phyloP scores from a whole-genome alignment of 1,284 basidiomycete species.

The Ustilago lituana region DNA sequence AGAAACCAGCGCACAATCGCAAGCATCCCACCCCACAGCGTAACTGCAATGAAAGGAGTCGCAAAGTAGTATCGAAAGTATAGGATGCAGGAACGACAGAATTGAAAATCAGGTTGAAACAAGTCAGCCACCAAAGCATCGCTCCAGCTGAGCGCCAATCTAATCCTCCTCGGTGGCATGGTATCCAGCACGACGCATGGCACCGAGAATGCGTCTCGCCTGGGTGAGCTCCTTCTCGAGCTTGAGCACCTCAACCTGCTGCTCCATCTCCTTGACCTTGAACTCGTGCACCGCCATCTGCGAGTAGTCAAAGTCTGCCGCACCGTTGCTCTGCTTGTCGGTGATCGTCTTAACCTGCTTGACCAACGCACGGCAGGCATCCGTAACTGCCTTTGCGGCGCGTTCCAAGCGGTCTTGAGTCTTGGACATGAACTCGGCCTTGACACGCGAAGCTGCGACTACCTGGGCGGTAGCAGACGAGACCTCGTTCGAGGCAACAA shows the following conservation, averaged over 20 bases:
- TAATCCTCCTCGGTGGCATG: slow-evolving; percentile 62
- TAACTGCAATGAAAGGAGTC: background rate
- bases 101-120: no score
- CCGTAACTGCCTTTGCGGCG: slow-evolving; percentile 96
- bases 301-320: slow-evolving; percentile 87
- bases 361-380: slow-evolving; percentile 97
- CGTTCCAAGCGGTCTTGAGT: slow-evolving; percentile 95
- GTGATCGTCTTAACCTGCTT: slow-evolving; percentile 95
- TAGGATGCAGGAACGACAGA: background rate
- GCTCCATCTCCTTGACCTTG: slow-evolving; percentile 90
- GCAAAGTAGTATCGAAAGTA: slow-evolving; percentile 1
- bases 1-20: no score
- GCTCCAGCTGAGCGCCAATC: no score
- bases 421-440: slow-evolving; percentile 97
- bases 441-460: slow-evolving; percentile 96
- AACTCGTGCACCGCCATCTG: slow-evolving; percentile 93
- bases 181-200: slow-evolving; percentile 65
- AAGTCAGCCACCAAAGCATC: no score
- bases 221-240: slow-evolving; percentile 88
- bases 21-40: no score
- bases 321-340: slow-evolving; percentile 77
- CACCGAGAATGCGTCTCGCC: slow-evolving; percentile 64
- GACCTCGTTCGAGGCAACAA: slow-evolving; percentile 98
- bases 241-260: slow-evolving; percentile 96
- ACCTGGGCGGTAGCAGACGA: slow-evolving; percentile 96